Evolutionary conservation across 306 rosid species (phyloP).

Genomic region (Lathyrus aphaca): DNA sequence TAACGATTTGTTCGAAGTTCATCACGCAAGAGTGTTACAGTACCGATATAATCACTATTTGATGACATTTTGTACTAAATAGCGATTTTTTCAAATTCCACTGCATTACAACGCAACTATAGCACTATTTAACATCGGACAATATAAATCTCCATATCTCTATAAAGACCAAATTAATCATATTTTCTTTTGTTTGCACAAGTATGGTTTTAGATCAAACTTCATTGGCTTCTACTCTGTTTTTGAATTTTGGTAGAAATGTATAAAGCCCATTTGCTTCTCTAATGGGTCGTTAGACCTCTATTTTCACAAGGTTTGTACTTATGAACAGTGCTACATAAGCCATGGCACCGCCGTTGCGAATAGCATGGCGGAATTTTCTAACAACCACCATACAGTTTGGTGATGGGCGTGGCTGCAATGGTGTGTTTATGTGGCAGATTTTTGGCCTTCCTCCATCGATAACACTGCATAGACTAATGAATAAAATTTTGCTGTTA

Average conservation of each 20-base stretch:
- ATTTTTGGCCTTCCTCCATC: background rate
- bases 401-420: background rate
- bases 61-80: background rate
- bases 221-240: slow-evolving; percentile 31
- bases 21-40: background rate
- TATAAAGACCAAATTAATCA: background rate
- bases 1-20: background rate
- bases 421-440: background rate
- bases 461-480: slow-evolving; percentile 3
- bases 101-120: background rate
- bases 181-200: slow-evolving; percentile 19
- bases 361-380: background rate
- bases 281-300: slow-evolving; percentile 13
- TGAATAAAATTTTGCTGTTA: background rate
- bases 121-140: background rate
- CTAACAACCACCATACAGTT: background rate
- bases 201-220: slow-evolving; percentile 34
- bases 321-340: background rate
- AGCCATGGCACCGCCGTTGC: background rate
- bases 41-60: background rate
- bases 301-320: slow-evolving; percentile 7
- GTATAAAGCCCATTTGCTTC: slow-evolving; percentile 32
- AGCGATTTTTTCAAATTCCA: background rate
- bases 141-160: slow-evolving; percentile 25
- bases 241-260: slow-evolving; percentile 40